phyloP scores from a whole-genome alignment of 73 alveolate species.

The Tetrahymena elliotti region DNA sequence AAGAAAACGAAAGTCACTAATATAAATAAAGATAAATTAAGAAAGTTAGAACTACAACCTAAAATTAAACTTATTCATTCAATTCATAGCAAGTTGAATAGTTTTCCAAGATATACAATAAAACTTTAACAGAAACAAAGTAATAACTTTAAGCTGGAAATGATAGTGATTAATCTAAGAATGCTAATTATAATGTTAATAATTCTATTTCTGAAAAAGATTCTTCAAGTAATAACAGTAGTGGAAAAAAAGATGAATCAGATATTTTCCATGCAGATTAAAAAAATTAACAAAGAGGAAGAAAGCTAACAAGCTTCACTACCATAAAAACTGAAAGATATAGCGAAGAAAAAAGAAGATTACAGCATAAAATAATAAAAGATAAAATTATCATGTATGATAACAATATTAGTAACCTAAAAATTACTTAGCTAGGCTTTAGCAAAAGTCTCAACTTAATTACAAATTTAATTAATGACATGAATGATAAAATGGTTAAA shows the following conservation, averaged over 20 bases:
- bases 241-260: constrained; percentile 1
- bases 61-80: background rate
- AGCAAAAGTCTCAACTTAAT: background rate
- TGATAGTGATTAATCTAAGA: background rate
- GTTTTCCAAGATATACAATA: background rate
- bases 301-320: background rate
- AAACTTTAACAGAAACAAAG: background rate
- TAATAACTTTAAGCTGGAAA: background rate
- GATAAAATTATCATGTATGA: background rate
- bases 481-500: background rate
- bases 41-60: background rate
- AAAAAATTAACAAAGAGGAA: background rate
- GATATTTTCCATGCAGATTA: background rate
- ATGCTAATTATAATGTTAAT: background rate
- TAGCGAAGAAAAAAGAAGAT: background rate
- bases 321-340: background rate
- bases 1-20: background rate
- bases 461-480: background rate
- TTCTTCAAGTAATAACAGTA: background rate
- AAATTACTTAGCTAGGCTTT: background rate
- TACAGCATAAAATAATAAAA: background rate
- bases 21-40: background rate
- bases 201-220: background rate
- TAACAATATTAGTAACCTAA: background rate
- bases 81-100: background rate